phyloP scores from a whole-genome alignment of 2,329 filamentous ascomycete genomes.

The Bipolaris sorokiniana region DNA sequence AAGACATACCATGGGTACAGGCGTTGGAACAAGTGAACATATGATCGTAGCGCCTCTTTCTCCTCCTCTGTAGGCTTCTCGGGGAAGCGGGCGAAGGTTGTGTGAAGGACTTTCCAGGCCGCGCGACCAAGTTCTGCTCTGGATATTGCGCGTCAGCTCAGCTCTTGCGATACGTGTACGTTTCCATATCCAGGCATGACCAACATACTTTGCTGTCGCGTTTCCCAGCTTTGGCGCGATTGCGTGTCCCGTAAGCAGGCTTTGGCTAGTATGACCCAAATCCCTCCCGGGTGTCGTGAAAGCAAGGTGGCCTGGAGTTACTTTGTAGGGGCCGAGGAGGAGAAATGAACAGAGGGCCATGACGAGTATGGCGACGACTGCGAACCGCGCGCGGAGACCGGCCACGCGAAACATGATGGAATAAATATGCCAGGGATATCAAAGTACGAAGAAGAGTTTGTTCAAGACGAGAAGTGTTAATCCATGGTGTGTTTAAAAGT shows the following conservation, averaged over 20 bases:
- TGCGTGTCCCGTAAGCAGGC: constrained; percentile 66
- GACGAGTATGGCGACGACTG: constrained; percentile 58
- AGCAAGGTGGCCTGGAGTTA: constrained; percentile 39
- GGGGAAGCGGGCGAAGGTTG: constrained; percentile 69
- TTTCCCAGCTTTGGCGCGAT: constrained; percentile 85
- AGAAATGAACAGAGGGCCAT: constrained; percentile 64
- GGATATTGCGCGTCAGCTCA: constrained; percentile 28
- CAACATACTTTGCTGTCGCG: constrained; percentile 70
- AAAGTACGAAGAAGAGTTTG: neutral
- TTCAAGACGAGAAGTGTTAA: neutral
- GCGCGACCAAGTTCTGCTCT: constrained; percentile 69
- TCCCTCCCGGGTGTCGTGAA: constrained; percentile 23
- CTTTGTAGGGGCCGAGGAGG: constrained; percentile 64
- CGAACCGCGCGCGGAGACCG: constrained; percentile 45
- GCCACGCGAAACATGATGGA: constrained; percentile 38
- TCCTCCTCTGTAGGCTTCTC: constrained; percentile 67
- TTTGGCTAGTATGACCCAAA: constrained; percentile 29
- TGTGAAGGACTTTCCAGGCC: constrained; percentile 71
- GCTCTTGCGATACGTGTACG: constrained; percentile 11
- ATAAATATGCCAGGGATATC: neutral
- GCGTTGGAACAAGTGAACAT: constrained; percentile 68
- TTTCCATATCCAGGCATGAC: constrained; percentile 11
- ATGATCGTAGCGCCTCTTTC: constrained; percentile 63
- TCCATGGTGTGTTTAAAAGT: constrained; percentile 7
- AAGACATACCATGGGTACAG: constrained; percentile 65